Evolutionary conservation across 75 land plant species (phyloP), one percentile per base, ranked within the genome.

Genomic region (Selaginella tamariscina): DNA sequence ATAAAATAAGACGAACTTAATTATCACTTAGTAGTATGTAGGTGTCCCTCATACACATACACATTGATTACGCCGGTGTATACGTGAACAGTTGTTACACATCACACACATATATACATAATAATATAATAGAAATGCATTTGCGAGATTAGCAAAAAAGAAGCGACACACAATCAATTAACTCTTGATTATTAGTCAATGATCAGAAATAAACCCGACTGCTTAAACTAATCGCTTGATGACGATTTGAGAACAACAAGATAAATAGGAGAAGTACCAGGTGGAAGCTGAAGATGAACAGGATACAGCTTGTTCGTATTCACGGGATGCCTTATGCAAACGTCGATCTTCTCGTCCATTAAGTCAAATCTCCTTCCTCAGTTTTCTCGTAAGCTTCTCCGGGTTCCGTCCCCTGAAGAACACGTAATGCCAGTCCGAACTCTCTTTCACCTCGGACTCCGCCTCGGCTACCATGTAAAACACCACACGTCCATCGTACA

Each of bases 261-360:
- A 27, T 59, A 59, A 27, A 59, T 59, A 23, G 62, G 62, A 59
- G 62, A 59, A n/a, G 21, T 59, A 27, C 62, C 62, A 8, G 62
- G 62, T 8, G 62, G 62, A 8, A 59, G 26, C 21, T 59, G 18
- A 5, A 59, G 21, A 5, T 59, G 21, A 23, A 59, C n/a, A 5
- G 62, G 62, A 59, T 59, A 59, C 8, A 59, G 62, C 62, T 59
- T 59, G 62, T 9, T 21, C 5, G 18, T 59, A 70, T 79, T 87
- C 8, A 23, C 23, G 8, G 62, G 62, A n/a, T 59, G 62, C 23
- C 62, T 8, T 2, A 27, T 59, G 23, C 62, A 59, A 59, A 59
- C 26, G 8, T 8, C 26, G 26, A 59, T 59, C 23, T 59, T 59
- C 18, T 59, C 62, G 27, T 59, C 62, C 62, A 9, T 71, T 65